A percentile compares a stretch with the other conserved stretches of the same genome.
Conservation (phyloP, 345 rosid genomes). For the Populus deltoides region DNA sequence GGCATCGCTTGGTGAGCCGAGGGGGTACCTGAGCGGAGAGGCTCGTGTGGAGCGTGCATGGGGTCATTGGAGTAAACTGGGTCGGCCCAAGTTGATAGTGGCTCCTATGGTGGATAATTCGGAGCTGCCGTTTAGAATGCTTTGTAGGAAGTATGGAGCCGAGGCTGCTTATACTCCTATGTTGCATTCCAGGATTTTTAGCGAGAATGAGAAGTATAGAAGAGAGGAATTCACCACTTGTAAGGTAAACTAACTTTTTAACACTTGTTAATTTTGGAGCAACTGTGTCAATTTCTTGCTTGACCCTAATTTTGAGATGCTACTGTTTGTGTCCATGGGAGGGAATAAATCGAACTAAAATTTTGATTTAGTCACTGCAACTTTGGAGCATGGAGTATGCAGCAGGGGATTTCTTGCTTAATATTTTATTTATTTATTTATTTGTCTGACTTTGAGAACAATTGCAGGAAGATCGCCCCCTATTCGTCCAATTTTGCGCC, state of each 20-base stretch:
- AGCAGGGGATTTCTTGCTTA: not conserved
- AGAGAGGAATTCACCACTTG: slow-evolving; percentile 82
- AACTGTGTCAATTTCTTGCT: not conserved
- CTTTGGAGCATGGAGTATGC: not conserved
- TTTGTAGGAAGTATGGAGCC: slow-evolving; percentile 88
- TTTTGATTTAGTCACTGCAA: too few relatives aligned
- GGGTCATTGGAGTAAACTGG: slow-evolving; percentile 78
- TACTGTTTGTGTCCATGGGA: not conserved
- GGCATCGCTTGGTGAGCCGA: slow-evolving; percentile 26
- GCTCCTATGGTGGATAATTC: slow-evolving; percentile 99
- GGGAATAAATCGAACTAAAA: not conserved
- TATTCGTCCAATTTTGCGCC: slow-evolving; percentile 94
- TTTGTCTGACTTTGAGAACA: not conserved
- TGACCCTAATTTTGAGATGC: not conserved
- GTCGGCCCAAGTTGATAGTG: slow-evolving; percentile 70
- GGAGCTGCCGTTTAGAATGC: slow-evolving; percentile 93
- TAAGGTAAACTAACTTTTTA: slow-evolving; percentile 37
- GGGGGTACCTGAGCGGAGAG: slow-evolving; percentile 35
- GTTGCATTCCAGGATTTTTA: slow-evolving; percentile 87
- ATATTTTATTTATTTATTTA: not conserved
- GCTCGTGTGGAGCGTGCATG: slow-evolving; percentile 64
- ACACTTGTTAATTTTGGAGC: too few relatives aligned
- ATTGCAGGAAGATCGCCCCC: slow-evolving; percentile 89
- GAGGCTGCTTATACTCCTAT: slow-evolving; percentile 90
- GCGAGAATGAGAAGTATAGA: slow-evolving; percentile 74